phyloP scores from a whole-genome alignment of 2,329 filamentous ascomycete species.

The Nemania abortiva region DNA sequence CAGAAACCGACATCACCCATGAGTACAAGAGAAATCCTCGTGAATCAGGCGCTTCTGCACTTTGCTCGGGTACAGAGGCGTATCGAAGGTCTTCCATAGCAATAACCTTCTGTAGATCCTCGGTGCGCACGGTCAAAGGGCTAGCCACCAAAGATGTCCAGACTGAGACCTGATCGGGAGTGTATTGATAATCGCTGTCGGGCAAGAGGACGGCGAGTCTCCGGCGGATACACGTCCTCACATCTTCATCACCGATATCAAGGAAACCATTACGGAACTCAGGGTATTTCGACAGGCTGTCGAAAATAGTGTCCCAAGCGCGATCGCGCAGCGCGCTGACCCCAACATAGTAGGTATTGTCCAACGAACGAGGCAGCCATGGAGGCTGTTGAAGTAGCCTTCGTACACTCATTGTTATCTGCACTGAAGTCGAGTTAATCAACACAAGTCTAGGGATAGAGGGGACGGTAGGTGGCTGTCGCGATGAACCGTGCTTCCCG shows the following conservation, averaged over 20 bases:
- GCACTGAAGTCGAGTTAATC: neutral
- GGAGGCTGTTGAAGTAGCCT: neutral
- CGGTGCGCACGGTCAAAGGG: constrained; percentile 6
- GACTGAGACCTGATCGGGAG: neutral
- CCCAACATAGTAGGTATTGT: constrained; percentile 6
- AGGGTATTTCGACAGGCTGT: constrained; percentile 13
- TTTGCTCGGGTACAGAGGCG: neutral
- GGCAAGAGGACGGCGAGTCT: constrained; percentile 24
- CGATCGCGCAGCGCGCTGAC: neutral
- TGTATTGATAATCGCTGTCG: constrained; percentile 5
- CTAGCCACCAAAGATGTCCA: constrained; percentile 8
- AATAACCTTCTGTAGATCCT: constrained; percentile 16
- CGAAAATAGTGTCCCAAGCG: constrained; percentile 12
- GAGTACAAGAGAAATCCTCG: constrained; percentile 21
- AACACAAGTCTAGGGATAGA: neutral
- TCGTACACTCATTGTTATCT: constrained; percentile 4
- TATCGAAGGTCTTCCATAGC: neutral
- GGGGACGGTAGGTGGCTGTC: neutral
- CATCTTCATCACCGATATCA: constrained; percentile 7
- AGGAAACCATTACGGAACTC: neutral
- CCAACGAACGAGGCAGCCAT: neutral
- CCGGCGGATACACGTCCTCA: neutral
- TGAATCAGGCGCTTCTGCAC: neutral
- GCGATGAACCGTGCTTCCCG: neutral
- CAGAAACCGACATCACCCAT: constrained; percentile 8